phyloP scores from a whole-genome alignment of 2,329 filamentous ascomycete genomes.

The Epichloe uncinata region DNA sequence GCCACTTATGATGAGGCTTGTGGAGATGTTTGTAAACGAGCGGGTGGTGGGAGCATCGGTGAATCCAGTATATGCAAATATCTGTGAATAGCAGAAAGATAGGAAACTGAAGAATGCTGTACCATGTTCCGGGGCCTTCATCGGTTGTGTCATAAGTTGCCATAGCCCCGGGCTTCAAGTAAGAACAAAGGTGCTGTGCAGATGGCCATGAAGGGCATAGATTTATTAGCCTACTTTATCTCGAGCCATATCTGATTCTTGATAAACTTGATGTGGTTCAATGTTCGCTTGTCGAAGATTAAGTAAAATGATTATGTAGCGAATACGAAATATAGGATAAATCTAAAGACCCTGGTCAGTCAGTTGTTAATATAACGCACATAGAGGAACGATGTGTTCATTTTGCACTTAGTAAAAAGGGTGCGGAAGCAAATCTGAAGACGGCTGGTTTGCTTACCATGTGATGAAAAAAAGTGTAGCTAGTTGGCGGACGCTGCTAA shows the following conservation, averaged over 20 bases:
- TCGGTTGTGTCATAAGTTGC: conserved; percentile 64
- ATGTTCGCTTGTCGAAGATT: no score
- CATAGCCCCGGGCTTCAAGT: conserved; percentile 69
- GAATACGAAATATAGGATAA: no score
- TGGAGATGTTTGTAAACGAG: no score
- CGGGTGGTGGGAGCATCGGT: no score
- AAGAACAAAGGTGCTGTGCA: conserved; percentile 74
- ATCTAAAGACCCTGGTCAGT: no score
- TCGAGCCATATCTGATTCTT: no score
- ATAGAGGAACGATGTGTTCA: neutral
- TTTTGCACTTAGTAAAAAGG: neutral
- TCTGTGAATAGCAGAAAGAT: conserved; percentile 83
- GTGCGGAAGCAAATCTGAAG: neutral
- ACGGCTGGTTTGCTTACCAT: conserved; percentile 47
- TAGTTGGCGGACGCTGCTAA: conserved; percentile 26
- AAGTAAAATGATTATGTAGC: no score
- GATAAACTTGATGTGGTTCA: no score
- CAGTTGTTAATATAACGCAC: no score
- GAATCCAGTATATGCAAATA: conserved; percentile 29
- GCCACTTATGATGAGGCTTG: no score
- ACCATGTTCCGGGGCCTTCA: conserved; percentile 64
- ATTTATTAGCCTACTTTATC: conserved; percentile 43
- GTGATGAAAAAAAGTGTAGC: conserved; percentile 69
- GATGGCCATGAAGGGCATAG: conserved; percentile 73
- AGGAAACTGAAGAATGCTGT: conserved; percentile 74